phyloP scores from a whole-genome alignment of 2,329 filamentous ascomycete species.

The Aspergillus ruber region DNA sequence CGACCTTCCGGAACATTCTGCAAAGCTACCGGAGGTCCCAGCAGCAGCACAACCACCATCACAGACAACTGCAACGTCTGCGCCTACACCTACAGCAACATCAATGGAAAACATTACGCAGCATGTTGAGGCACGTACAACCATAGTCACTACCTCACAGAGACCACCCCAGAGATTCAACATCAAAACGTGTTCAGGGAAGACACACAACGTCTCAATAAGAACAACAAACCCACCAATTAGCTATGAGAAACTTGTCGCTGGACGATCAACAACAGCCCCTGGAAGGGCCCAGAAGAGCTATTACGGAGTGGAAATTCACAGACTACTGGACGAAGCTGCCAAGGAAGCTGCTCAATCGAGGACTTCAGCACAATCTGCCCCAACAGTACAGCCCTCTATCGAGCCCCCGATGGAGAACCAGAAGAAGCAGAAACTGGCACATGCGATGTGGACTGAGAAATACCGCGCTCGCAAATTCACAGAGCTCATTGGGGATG shows the following conservation, averaged over 20 bases:
- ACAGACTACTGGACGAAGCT: constrained; percentile 69
- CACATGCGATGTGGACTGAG: constrained; percentile 72
- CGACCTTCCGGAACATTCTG: constrained; percentile 19
- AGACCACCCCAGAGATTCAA: constrained; percentile 17
- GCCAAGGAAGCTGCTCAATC: constrained; percentile 50
- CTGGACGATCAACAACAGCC: constrained; percentile 45
- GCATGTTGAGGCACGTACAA: neutral
- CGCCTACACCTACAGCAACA: constrained; percentile 1
- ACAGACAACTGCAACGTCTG: neutral
- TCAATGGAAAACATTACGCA: constrained; percentile 4
- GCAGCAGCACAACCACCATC: constrained; percentile 7
- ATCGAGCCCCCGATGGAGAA: constrained; percentile 23
- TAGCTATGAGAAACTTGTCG: constrained; percentile 50
- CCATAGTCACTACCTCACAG: constrained; percentile 5
- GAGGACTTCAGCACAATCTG: constrained; percentile 13
- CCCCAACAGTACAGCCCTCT: constrained; percentile 21
- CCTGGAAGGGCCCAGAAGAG: constrained; percentile 52
- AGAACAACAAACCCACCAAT: constrained; percentile 30
- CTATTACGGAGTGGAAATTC: constrained; percentile 92
- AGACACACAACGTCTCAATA: constrained; percentile 36
- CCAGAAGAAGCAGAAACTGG: constrained; percentile 23
- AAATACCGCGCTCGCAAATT: constrained; percentile 93
- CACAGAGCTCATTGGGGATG: constrained; percentile 88
- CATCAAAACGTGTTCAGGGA: constrained; percentile 46
- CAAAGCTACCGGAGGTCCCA: constrained; percentile 13